Evolutionary conservation across 345 rosid genomes (phyloP).

Genomic region (Physaria fendleri): DNA sequence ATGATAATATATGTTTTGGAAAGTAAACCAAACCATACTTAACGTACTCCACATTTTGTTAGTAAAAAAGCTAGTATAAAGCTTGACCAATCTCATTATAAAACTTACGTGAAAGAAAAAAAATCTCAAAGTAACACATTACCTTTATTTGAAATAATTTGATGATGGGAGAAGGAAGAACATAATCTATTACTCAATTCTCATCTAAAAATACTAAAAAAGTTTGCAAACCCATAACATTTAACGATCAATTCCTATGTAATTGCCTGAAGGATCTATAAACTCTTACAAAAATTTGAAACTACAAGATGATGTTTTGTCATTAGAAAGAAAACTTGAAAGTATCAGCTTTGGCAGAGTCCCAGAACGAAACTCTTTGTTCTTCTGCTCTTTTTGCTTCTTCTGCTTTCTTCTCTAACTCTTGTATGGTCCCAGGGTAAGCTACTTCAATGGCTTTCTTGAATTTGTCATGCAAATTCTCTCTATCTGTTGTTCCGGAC

Average conservation of each 20-base stretch:
- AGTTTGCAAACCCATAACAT: no score
- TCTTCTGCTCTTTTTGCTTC: slow-evolving; percentile 44
- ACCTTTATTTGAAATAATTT: slow-evolving; percentile 31
- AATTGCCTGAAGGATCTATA: not conserved
- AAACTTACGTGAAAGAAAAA: not conserved
- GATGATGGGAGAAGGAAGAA: no score
- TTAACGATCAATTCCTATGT: no score
- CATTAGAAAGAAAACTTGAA: slow-evolving; percentile 72
- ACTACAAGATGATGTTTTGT: not conserved
- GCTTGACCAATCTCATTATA: not conserved
- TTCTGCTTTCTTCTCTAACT: slow-evolving; percentile 48
- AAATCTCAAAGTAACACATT: not conserved
- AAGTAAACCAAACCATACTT: no score
- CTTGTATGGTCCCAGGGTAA: slow-evolving; percentile 57
- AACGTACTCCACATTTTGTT: no score
- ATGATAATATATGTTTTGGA: not conserved
- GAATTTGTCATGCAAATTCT: slow-evolving; percentile 69
- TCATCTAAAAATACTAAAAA: no score
- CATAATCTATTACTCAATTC: no score
- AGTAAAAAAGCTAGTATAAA: no score
- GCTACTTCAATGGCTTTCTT: slow-evolving; percentile 54
- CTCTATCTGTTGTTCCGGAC: slow-evolving; percentile 81
- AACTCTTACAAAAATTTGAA: not conserved
- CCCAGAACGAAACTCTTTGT: slow-evolving; percentile 76
- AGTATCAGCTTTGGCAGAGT: slow-evolving; percentile 62